phyloP scores from a whole-genome alignment of 495 filamentous ascomycete genomes.

The Xylaria grammica region DNA sequence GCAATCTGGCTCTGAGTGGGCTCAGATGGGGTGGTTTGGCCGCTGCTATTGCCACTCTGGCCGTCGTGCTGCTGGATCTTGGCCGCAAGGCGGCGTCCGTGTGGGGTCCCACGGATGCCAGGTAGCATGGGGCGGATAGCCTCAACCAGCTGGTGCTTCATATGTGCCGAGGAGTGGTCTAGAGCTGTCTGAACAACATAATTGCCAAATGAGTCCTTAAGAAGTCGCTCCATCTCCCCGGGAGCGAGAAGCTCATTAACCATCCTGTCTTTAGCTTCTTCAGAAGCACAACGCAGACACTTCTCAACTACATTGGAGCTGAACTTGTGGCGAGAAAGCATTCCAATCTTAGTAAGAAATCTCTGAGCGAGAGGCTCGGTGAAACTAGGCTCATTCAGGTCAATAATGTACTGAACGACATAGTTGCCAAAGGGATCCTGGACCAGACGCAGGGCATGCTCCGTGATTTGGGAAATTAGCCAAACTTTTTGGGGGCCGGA shows the following conservation, averaged over 20 bases:
- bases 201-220: conserved; percentile 92
- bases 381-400: conserved; percentile 80
- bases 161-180: conserved; percentile 76
- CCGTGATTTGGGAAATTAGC: conserved; percentile 83
- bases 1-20: conserved; percentile 48
- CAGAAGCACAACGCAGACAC: conserved; percentile 81
- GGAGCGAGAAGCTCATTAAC: conserved; percentile 80
- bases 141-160: conserved; percentile 76
- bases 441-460: conserved; percentile 79
- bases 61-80: conserved; percentile 68
- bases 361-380: conserved; percentile 80
- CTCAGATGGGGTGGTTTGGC: conserved; percentile 44
- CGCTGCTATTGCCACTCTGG: conserved; percentile 36
- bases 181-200: conserved; percentile 97
- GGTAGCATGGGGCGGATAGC: conserved; percentile 82
- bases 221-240: conserved; percentile 79
- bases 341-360: conserved; percentile 74
- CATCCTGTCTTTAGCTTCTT: conserved; percentile 73
- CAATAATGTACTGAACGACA: conserved; percentile 97
- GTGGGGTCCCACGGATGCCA: conserved; percentile 82
- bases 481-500: conserved; percentile 85
- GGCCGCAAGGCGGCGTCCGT: conserved; percentile 87
- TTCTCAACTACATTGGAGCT: conserved; percentile 99
- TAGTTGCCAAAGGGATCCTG: conserved; percentile 99
- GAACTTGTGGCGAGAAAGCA: conserved; percentile 95